phyloP scores from a whole-genome alignment of 176 grass and related monocot genomes.

The Guadua angustifolia region DNA sequence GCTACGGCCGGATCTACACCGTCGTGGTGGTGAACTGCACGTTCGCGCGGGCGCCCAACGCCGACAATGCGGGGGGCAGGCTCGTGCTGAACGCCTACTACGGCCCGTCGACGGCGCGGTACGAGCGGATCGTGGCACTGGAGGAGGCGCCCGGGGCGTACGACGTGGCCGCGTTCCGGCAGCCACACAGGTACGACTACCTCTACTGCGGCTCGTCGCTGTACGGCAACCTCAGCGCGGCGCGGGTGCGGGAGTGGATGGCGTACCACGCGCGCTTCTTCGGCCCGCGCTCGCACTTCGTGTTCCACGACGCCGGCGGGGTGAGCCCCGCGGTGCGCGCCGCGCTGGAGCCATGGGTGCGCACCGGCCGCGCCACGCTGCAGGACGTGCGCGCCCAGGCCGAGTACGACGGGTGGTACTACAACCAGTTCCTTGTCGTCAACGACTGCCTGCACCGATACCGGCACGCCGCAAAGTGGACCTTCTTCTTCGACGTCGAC shows the following conservation, averaged over 20 bases:
- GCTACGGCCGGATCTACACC: constrained; percentile 96
- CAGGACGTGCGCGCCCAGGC: constrained; percentile 89
- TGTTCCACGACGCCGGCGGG: constrained; percentile 93
- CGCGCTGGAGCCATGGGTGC: constrained; percentile 73
- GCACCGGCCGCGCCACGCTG: constrained; percentile 77
- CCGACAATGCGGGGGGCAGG: constrained; percentile 66
- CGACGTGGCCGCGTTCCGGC: constrained; percentile 62
- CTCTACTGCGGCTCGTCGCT: constrained; percentile 92
- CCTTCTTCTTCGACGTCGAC: constrained; percentile 96
- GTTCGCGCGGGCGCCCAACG: constrained; percentile 65
- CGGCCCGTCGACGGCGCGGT: constrained; percentile 39
- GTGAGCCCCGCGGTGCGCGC: constrained; percentile 61
- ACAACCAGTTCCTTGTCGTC: constrained; percentile 94
- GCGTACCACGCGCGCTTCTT: constrained; percentile 93
- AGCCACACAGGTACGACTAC: constrained; percentile 76
- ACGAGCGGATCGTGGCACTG: constrained; percentile 73
- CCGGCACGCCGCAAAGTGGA: constrained; percentile 79
- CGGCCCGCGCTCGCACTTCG: constrained; percentile 77
- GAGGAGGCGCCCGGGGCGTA: constrained; percentile 68
- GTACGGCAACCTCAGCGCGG: constrained; percentile 71
- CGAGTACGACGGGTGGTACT: constrained; percentile 79
- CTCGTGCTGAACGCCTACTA: constrained; percentile 82
- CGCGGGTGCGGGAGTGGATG: constrained; percentile 88
- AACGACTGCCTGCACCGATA: constrained; percentile 90
- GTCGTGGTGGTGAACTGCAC: constrained; percentile 97